Base-by-base conservation (phyloP, 208 protist species). In the Acanthamoeba lugdunensis region DNA sequence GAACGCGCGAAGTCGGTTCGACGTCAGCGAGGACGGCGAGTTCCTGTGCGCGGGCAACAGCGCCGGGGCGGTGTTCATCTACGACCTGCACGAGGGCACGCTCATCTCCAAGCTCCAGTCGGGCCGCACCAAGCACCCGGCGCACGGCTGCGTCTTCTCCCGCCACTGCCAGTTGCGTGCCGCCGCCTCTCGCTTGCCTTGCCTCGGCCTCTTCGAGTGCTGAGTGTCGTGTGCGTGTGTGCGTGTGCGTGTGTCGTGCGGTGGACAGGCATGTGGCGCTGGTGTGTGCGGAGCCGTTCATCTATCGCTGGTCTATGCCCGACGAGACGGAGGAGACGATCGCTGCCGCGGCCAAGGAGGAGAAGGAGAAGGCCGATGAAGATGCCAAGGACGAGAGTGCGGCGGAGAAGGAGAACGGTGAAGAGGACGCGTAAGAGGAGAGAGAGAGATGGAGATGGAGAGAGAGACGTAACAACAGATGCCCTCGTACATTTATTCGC, bases 41-140 rank as follows among this genome's bases (percentile, higher is more conserved):
- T 92, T 92, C 33, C 18, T 92, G 25, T 92, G 87, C 41, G 87
- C 87, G 30, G 87, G 87, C 87, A 92, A 92, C 63, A 75, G 58
- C 58, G 21, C 52, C 28, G 87, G 87, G 0, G 87, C 65, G 14
- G 61, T 75, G 52, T 92, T 77, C 48, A 45, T 92, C 45, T 92
- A 92, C 65, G 30, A 92, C 61, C 25, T 92, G 11, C 45, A 75
- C 61, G 33, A 25, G 21, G 87, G 58, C 48, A 41, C 28, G 13
- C 41, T 67, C 23, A 41, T 56, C 30, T 21, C 33, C 14, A 75
- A 75, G n/a, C 81, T 88, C 52, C 52, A 56, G 41, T 33, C 21
- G 21, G 65, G 87, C n/a, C 52, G 87, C n/a, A 48, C 1, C 33
- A 92, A 92, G 63, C 41, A 56, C 16, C 28, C 52, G 16, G 48